Conservation (phyloP, 495 filamentous ascomycete genomes). For the Xylaria bambusicola region DNA sequence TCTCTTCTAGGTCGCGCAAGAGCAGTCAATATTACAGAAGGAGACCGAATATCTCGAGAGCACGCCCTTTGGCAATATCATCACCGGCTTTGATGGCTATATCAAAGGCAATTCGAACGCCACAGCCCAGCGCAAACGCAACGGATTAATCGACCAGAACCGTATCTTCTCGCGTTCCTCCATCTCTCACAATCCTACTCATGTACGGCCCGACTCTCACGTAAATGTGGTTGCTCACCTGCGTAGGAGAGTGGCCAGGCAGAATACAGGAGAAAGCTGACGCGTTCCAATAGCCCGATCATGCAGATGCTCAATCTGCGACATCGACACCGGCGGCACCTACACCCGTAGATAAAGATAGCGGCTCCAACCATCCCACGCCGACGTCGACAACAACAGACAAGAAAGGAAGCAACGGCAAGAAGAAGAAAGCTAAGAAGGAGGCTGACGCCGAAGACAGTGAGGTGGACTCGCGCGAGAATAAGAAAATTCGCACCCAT, state of each 20-base stretch:
- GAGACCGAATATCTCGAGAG: slow-evolving; percentile 91
- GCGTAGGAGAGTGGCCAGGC: background rate
- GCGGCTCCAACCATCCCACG: slow-evolving; percentile 46
- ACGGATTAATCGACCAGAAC: slow-evolving; percentile 52
- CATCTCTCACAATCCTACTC: slow-evolving; percentile 53
- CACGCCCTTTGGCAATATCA: slow-evolving; percentile 89
- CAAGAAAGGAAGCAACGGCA: slow-evolving; percentile 27
- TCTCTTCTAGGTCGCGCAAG: slow-evolving; percentile 41
- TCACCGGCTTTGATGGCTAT: slow-evolving; percentile 95
- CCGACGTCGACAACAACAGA: slow-evolving; percentile 46
- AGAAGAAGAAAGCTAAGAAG: slow-evolving; percentile 45
- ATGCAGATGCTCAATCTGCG: slow-evolving; percentile 38
- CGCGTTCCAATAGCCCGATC: slow-evolving; percentile 37
- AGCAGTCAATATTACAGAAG: slow-evolving; percentile 81
- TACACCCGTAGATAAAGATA: slow-evolving; percentile 46
- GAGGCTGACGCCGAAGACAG: slow-evolving; percentile 49
- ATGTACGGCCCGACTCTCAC: slow-evolving; percentile 34
- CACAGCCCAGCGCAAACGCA: slow-evolving; percentile 52
- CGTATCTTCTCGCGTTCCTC: slow-evolving; percentile 63
- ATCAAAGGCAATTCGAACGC: slow-evolving; percentile 72
- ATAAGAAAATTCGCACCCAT: slow-evolving; percentile 54
- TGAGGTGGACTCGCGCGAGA: slow-evolving; percentile 48
- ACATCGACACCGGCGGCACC: slow-evolving; percentile 47
- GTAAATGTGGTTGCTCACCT: slow-evolving; percentile 11
- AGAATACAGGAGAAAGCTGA: slow-evolving; percentile 21